phyloP scores from a whole-genome alignment of 257 asterid species.

The Solanum paucissectum region DNA sequence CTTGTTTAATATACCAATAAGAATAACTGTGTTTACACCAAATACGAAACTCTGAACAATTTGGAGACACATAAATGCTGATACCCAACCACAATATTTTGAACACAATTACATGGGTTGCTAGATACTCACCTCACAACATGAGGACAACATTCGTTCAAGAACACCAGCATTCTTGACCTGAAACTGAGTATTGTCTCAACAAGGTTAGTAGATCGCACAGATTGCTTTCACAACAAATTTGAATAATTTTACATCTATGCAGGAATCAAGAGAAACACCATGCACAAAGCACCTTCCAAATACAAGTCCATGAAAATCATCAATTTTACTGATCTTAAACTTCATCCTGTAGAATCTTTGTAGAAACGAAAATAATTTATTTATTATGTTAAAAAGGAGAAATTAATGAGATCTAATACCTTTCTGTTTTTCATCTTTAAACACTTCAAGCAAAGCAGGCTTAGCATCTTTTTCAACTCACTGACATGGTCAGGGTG shows the following conservation, averaged over 20 bases:
- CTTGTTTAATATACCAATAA: background rate
- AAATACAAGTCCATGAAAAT: background rate
- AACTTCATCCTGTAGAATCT: background rate
- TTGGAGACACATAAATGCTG: background rate
- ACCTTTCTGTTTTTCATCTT: constrained; percentile 77
- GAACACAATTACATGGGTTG: background rate
- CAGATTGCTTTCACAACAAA: background rate
- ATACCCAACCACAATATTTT: background rate
- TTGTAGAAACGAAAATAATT: background rate
- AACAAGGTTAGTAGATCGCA: background rate
- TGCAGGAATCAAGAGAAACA: background rate
- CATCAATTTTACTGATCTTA: background rate
- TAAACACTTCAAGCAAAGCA: constrained; percentile 79
- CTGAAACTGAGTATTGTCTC: constrained; percentile 29
- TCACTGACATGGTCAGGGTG: constrained; percentile 92
- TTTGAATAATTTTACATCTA: background rate
- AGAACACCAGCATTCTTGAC: constrained; percentile 46
- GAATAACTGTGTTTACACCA: background rate
- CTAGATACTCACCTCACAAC: constrained; percentile 63
- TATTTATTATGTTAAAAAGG: background rate
- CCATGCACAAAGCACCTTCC: background rate
- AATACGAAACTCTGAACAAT: background rate
- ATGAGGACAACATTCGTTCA: constrained; percentile 54
- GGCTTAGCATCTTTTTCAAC: constrained; percentile 58
- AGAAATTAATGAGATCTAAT: background rate